Evolutionary conservation across 2,329 filamentous ascomycete genomes (phyloP).

Genomic region (Celoporthe dispersa): DNA sequence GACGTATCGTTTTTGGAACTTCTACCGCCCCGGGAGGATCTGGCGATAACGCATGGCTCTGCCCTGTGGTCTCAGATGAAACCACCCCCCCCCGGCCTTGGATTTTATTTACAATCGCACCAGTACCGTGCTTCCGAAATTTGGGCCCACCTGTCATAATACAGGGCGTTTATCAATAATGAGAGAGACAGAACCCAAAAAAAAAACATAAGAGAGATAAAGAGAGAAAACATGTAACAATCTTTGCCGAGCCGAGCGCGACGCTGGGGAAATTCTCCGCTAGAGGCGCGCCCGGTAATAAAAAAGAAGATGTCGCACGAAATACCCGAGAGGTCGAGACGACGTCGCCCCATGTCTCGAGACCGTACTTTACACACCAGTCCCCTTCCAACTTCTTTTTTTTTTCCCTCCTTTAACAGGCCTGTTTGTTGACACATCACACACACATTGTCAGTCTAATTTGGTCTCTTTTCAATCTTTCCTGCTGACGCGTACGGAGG

Average conservation of each 20-base stretch:
- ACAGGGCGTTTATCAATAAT: neutral
- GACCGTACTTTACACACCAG: too few species aligned
- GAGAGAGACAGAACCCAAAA: neutral
- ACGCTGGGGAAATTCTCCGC: neutral
- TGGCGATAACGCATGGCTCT: neutral
- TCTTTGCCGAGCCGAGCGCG: neutral
- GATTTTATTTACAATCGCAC: neutral
- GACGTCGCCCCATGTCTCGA: too few species aligned
- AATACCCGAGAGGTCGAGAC: neutral
- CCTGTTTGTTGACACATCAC: neutral
- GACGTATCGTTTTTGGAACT: too few species aligned
- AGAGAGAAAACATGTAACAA: neutral
- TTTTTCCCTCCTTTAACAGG: neutral
- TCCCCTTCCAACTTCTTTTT: neutral
- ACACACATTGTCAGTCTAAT: neutral
- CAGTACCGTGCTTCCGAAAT: neutral
- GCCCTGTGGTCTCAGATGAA: too few species aligned
- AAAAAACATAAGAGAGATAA: neutral
- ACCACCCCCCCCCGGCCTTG: neutral
- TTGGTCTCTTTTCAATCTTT: neutral
- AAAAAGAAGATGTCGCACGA: neutral
- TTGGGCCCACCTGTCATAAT: neutral
- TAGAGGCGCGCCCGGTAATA: neutral
- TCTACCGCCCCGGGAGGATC: neutral
- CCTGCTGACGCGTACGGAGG: neutral